A percentile compares a stretch with the other conserved stretches of the same genome.
Evolutionary conservation across 441 rosid species (phyloP).

Genomic region (Manihot esculenta): DNA sequence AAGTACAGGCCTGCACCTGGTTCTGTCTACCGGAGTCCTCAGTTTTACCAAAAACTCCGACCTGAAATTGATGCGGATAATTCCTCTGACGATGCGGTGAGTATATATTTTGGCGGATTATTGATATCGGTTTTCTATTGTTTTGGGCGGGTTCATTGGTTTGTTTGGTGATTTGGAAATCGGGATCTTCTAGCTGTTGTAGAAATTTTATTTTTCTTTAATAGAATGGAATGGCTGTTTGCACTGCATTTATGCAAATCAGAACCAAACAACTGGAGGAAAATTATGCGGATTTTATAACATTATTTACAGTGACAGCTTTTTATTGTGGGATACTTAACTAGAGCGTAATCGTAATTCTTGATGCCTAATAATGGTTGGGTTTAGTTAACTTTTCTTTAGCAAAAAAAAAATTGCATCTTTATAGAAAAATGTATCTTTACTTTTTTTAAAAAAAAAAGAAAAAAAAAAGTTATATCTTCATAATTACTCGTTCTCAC

Average conservation of each 20-base stretch:
- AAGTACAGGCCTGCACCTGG: conserved; percentile 69
- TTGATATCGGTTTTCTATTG: conserved; percentile 2
- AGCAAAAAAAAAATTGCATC: too few relatives aligned
- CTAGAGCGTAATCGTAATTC: neutral
- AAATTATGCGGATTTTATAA: neutral
- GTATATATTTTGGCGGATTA: conserved; percentile 20
- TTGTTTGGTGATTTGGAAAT: conserved; percentile 20
- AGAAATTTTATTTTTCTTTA: neutral
- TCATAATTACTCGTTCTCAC: neutral
- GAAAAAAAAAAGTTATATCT: neutral
- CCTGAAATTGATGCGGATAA: conserved; percentile 88
- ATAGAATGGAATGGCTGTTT: neutral
- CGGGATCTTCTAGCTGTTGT: neutral
- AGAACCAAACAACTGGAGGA: neutral
- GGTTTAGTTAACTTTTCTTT: neutral
- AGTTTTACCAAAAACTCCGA: conserved; percentile 72
- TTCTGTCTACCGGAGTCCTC: conserved; percentile 87
- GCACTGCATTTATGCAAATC: conserved; percentile 7
- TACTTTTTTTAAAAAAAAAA: too few relatives aligned
- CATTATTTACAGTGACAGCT: neutral
- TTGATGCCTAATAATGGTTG: neutral
- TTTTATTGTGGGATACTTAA: neutral
- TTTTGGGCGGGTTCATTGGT: conserved; percentile 4
- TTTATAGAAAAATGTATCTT: too few relatives aligned
- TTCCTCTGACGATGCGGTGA: conserved; percentile 84